Percentiles rank a stretch among this genome's conserved stretches.
These are phyloP conservation scores for Xylaria bambusicola DNA, from an alignment of 495 filamentous ascomycete species.

Conservation along the genomic window DNA sequence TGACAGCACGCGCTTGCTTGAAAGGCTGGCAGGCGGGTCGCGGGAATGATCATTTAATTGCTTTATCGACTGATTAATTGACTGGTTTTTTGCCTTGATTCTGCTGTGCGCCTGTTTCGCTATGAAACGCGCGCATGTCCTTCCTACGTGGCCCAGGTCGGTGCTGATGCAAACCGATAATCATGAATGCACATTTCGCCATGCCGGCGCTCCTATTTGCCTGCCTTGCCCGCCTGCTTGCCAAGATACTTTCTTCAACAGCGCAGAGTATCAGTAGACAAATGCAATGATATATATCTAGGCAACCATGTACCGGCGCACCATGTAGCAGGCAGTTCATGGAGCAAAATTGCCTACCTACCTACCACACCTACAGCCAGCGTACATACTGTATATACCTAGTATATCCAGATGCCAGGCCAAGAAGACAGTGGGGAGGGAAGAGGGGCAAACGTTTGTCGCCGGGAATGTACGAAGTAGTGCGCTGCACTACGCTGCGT, in stretches of 20 bases:
- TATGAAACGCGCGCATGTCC: background rate
- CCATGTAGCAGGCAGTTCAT: no score
- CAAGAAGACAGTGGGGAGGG: background rate
- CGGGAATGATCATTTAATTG: no score
- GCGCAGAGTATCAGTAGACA: no score
- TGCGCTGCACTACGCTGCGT: background rate
- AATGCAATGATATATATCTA: no score
- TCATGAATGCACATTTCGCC: background rate
- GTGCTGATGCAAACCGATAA: background rate
- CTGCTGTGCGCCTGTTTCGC: background rate
- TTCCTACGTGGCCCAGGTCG: slow-evolving; percentile 4
- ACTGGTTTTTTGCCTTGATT: background rate
- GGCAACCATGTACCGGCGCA: no score
- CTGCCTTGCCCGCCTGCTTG: no score
- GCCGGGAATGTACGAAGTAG: background rate
- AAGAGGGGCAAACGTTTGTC: slow-evolving; percentile 1
- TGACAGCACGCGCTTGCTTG: slow-evolving; percentile 4
- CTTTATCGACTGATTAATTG: background rate
- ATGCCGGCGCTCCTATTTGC: no score
- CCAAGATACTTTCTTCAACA: no score
- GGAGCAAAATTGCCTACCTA: no score
- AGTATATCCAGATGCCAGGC: background rate
- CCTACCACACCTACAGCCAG: no score
- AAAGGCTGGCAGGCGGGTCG: background rate
- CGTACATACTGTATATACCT: no score